Evolutionary conservation across 2,329 filamentous ascomycete genomes (phyloP).

Genomic region (Ophiostoma sp.): DNA sequence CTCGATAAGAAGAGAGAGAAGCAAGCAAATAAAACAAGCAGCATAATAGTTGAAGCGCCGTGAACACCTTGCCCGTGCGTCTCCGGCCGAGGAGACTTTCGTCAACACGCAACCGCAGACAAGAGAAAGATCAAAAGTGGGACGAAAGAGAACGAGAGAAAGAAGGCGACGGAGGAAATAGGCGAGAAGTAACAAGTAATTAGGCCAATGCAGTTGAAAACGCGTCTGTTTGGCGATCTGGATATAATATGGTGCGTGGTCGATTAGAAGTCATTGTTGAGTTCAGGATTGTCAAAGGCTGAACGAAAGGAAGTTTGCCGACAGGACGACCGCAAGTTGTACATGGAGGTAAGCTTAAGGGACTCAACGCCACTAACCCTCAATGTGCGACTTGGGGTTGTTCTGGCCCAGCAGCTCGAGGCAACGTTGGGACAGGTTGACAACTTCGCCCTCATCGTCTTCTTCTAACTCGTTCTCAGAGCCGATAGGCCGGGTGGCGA

Average conservation of each 20-base stretch:
- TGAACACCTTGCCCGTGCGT: slow-evolving; percentile 37
- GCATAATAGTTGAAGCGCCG: slow-evolving; percentile 33
- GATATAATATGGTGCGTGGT: slow-evolving; percentile 1
- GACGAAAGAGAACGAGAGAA: background rate
- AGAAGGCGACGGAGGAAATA: background rate
- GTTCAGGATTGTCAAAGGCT: background rate
- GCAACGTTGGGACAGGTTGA: slow-evolving; percentile 83
- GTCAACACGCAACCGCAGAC: slow-evolving; percentile 4
- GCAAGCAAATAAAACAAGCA: background rate
- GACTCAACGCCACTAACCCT: slow-evolving; percentile 51
- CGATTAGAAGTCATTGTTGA: background rate
- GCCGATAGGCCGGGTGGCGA: slow-evolving; percentile 83
- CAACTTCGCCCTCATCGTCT: slow-evolving; percentile 88
- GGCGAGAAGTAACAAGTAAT: slow-evolving; percentile 20
- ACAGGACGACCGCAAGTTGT: too few relatives aligned
- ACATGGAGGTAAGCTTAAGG: too few relatives aligned
- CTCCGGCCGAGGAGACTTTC: slow-evolving; percentile 20
- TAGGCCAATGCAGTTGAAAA: slow-evolving; percentile 13
- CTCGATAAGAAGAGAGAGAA: background rate
- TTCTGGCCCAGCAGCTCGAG: slow-evolving; percentile 76
- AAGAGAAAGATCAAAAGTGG: slow-evolving; percentile 16
- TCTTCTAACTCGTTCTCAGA: slow-evolving; percentile 81
- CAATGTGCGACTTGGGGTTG: slow-evolving; percentile 72
- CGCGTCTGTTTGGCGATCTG: slow-evolving; percentile 13
- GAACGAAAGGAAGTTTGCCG: too few relatives aligned